phyloP scores from a whole-genome alignment of 768 basidiomycete species.

The Imleria badia region DNA sequence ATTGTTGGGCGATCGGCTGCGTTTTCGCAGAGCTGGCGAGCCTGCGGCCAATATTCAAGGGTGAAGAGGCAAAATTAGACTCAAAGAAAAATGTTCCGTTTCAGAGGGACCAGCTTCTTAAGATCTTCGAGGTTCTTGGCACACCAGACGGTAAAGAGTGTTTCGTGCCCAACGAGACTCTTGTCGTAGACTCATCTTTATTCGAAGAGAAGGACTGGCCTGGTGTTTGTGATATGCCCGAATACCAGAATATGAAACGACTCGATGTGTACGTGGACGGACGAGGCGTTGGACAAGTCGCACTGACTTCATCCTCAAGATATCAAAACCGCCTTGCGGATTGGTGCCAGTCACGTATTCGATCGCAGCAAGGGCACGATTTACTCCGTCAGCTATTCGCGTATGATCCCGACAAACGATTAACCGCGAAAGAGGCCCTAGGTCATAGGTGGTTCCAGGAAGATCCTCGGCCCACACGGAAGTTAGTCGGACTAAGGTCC shows the following conservation, averaged over 20 bases:
- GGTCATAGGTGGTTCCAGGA: conserved; percentile 91
- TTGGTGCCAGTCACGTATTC: conserved; percentile 74
- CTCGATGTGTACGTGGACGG: conserved; percentile 61
- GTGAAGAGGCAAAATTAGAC: conserved; percentile 97
- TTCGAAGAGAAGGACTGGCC: conserved; percentile 85
- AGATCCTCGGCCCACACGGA: conserved; percentile 80
- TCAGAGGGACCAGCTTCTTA: conserved; percentile 90
- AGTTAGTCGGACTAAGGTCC: conserved; percentile 51
- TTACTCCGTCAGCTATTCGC: conserved; percentile 84
- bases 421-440: conserved; percentile 81
- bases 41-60: conserved; percentile 95
- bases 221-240: conserved; percentile 79
- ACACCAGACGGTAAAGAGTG: conserved; percentile 67
- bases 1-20: conserved; percentile 98
- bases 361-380: conserved; percentile 67
- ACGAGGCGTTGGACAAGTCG: neutral
- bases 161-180: neutral
- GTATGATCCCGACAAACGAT: conserved; percentile 86
- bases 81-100: conserved; percentile 97
- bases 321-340: conserved; percentile 60
- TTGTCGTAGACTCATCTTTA: conserved; percentile 2
- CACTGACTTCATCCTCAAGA: conserved; percentile 31
- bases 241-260: conserved; percentile 79
- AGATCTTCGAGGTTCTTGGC: conserved; percentile 95
- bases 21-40: conserved; percentile 96